These are phyloP conservation scores for Populus davidiana DNA, from an alignment of 345 rosid genomes.

Conservation along the genomic window DNA sequence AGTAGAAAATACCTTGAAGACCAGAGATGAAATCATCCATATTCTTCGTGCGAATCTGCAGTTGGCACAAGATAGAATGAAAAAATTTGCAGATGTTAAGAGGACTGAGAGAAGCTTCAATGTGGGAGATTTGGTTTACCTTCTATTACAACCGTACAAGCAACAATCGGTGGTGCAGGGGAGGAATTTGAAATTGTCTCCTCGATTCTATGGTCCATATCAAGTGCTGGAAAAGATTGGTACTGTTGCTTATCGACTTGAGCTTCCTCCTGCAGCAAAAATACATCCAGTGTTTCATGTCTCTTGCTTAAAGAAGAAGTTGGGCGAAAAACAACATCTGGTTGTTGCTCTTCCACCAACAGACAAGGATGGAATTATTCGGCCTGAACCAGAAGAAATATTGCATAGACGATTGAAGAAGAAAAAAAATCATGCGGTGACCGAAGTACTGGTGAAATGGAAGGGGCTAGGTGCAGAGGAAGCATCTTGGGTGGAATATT, in stretches of 20 bases:
- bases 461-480: too few species aligned
- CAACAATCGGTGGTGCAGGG: not conserved
- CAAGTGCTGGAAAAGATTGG: not conserved
- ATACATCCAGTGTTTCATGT: not conserved
- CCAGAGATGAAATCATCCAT: fast-evolving
- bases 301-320: not conserved
- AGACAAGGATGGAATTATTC: too few species aligned
- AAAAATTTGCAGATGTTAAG: too few species aligned
- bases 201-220: not conserved
- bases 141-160: not conserved
- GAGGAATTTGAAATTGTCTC: not conserved
- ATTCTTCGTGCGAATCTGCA: too few species aligned
- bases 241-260: not conserved
- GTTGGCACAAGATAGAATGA: too few species aligned
- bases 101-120: fast-evolving
- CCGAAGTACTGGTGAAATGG: too few species aligned
- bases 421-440: too few species aligned
- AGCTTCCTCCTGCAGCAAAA: not conserved
- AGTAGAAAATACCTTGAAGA: not conserved
- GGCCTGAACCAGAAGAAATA: too few species aligned
- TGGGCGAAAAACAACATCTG: too few species aligned
- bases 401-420: too few species aligned
- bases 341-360: too few species aligned
- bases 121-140: not conserved
- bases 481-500: too few species aligned